These are phyloP conservation scores for Bauhinia variegata DNA, from an alignment of 306 rosid species.

Conservation along the genomic window DNA sequence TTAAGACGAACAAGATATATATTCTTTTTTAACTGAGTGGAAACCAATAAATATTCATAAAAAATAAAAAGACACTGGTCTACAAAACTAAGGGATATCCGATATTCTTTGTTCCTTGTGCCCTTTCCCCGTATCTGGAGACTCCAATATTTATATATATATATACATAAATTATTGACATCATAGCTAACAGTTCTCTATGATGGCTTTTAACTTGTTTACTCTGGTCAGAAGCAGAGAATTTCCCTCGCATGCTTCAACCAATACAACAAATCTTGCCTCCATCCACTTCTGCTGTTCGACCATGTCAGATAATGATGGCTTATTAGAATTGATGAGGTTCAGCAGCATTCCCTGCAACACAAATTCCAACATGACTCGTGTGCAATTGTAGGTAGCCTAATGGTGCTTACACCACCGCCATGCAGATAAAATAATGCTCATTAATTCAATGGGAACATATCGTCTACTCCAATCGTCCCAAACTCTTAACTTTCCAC, in stretches of 20 bases:
- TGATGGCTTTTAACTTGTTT: constrained; percentile 53
- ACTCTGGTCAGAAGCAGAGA: constrained; percentile 67
- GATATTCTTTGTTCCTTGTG: not conserved
- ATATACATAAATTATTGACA: not conserved
- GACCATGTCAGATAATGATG: constrained; percentile 22
- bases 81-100: not conserved
- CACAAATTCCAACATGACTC: constrained; percentile 12
- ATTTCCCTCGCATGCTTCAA: constrained; percentile 77
- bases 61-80: too few relatives aligned
- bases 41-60: too few relatives aligned
- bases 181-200: constrained; percentile 37
- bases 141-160: constrained; percentile 22
- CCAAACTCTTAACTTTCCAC: constrained; percentile 9
- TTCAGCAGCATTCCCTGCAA: constrained; percentile 74
- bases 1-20: too few relatives aligned
- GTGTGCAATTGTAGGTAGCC: constrained; percentile 2
- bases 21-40: too few relatives aligned
- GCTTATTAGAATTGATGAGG: constrained; percentile 57
- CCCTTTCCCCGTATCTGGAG: not conserved
- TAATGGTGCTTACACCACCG: constrained; percentile 6
- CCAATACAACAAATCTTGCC: constrained; percentile 59
- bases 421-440: constrained; percentile 3
- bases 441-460: not conserved
- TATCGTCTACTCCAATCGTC: not conserved
- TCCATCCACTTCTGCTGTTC: constrained; percentile 44